Conservation (phyloP, 2,329 filamentous ascomycete species). For the Podosphaera leucotricha region DNA sequence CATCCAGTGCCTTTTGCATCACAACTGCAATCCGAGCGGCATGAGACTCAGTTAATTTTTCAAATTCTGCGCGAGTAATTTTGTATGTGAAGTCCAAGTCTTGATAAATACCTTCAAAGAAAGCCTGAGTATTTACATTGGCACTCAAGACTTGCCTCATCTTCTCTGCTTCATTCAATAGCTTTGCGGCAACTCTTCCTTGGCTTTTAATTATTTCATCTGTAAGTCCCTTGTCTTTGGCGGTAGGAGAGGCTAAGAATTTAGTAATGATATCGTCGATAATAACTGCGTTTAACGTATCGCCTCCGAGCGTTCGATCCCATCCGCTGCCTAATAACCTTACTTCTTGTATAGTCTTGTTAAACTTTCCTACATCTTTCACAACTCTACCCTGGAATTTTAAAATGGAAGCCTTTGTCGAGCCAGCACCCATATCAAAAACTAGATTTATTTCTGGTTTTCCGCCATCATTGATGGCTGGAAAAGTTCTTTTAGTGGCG, state of each 20-base stretch:
- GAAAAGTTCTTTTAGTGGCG: constrained; percentile 75
- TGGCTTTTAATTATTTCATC: constrained; percentile 43
- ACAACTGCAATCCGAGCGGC: constrained; percentile 43
- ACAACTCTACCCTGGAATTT: constrained; percentile 73
- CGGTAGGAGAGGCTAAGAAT: constrained; percentile 46
- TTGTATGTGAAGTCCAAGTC: constrained; percentile 90
- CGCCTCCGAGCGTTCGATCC: constrained; percentile 76
- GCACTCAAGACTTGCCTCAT: constrained; percentile 77
- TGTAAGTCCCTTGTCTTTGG: constrained; percentile 39
- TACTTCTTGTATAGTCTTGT: constrained; percentile 95
- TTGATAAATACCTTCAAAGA: constrained; percentile 75
- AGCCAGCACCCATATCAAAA: constrained; percentile 95
- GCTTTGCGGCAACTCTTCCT: constrained; percentile 65
- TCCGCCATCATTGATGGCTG: constrained; percentile 55
- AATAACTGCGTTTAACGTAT: constrained; percentile 69
- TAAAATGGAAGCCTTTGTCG: constrained; percentile 70
- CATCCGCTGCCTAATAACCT: constrained; percentile 67
- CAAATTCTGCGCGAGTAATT: constrained; percentile 56
- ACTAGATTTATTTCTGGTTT: constrained; percentile 83
- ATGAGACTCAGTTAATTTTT: constrained; percentile 47
- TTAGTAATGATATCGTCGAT: constrained; percentile 69
- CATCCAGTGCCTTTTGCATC: constrained; percentile 49
- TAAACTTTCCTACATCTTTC: constrained; percentile 79
- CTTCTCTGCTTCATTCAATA: constrained; percentile 82
- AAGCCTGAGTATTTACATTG: constrained; percentile 57